Percentiles rank a stretch among this genome's conserved stretches.
Evolutionary conservation across 257 asterid species (phyloP).

Genomic region (Coffea canephora): DNA sequence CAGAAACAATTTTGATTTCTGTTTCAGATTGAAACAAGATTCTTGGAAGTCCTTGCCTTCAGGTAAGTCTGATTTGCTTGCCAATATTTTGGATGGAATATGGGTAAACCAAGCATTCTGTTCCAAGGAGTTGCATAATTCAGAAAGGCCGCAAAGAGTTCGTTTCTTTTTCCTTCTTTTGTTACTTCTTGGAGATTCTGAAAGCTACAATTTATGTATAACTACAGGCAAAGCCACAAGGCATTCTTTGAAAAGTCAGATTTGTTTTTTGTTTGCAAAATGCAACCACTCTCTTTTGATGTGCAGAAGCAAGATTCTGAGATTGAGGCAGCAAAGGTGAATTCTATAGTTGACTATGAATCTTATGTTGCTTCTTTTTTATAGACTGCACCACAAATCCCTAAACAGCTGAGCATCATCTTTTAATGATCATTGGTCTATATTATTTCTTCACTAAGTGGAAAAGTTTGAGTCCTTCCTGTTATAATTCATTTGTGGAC

Average conservation of each 20-base stretch:
- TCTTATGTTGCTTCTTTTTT: not conserved
- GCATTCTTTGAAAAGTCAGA: conserved; percentile 80
- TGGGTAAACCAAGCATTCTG: not conserved
- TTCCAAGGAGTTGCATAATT: not conserved
- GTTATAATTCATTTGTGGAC: no score
- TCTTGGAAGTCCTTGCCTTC: conserved; percentile 76
- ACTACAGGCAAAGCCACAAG: conserved; percentile 69
- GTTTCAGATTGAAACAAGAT: conserved; percentile 63
- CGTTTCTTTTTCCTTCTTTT: not conserved
- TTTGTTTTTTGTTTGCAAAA: conserved; percentile 78
- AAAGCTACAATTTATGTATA: conserved; percentile 6
- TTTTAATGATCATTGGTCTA: not conserved
- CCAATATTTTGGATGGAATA: not conserved
- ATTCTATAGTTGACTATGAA: not conserved
- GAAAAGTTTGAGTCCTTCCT: not conserved
- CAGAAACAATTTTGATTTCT: conserved; percentile 9
- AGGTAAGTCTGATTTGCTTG: conserved; percentile 38
- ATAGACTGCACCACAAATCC: not conserved
- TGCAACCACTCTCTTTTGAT: conserved; percentile 65
- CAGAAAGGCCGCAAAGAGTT: not conserved
- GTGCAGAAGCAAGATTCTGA: conserved; percentile 69
- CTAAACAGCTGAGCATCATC: not conserved
- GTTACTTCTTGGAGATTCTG: not conserved
- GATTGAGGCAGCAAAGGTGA: conserved; percentile 89
- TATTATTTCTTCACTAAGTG: not conserved